These are phyloP conservation scores for Dendrobium huoshanense DNA, from an alignment of 106 monocot genomes.

Conservation along the genomic window DNA sequence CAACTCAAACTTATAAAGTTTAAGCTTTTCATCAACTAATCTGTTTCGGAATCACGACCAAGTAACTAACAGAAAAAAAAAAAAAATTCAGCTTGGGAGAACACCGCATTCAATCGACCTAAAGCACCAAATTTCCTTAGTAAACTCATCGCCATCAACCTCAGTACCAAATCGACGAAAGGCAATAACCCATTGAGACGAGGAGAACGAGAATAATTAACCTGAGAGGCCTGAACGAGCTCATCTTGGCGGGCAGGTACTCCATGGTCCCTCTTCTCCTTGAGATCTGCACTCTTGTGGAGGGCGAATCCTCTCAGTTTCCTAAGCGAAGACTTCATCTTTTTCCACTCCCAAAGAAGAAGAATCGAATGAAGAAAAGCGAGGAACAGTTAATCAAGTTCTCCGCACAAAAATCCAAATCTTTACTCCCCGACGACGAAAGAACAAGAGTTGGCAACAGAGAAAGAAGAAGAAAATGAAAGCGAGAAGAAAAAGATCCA, in stretches of 20 bases:
- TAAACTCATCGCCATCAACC: background rate
- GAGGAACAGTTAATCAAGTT: background rate
- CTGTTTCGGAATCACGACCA: background rate
- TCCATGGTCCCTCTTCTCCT: slow-evolving; percentile 20
- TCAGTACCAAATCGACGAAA: background rate
- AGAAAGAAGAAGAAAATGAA: background rate
- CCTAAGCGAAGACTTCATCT: slow-evolving; percentile 53
- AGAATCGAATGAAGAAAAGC: background rate
- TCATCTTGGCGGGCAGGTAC: slow-evolving; percentile 32
- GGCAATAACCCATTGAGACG: background rate
- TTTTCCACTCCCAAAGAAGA: slow-evolving; percentile 1
- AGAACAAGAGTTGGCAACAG: background rate
- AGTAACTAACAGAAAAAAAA: background rate
- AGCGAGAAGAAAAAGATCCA: background rate
- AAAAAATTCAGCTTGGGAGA: background rate
- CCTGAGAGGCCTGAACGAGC: slow-evolving; percentile 47
- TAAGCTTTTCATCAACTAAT: no score
- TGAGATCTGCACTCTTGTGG: slow-evolving; percentile 26
- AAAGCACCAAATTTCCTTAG: background rate
- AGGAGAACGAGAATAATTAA: slow-evolving; percentile 9
- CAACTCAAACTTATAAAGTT: no score
- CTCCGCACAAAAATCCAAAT: no score
- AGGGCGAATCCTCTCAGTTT: slow-evolving; percentile 46
- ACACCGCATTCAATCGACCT: background rate
- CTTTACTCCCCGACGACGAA: no score